Percentiles rank a stretch among this genome's conserved stretches.
These are phyloP conservation scores for Xylaria sp. DNA, from an alignment of 2,329 filamentous ascomycete genomes.

Conservation along the genomic window DNA sequence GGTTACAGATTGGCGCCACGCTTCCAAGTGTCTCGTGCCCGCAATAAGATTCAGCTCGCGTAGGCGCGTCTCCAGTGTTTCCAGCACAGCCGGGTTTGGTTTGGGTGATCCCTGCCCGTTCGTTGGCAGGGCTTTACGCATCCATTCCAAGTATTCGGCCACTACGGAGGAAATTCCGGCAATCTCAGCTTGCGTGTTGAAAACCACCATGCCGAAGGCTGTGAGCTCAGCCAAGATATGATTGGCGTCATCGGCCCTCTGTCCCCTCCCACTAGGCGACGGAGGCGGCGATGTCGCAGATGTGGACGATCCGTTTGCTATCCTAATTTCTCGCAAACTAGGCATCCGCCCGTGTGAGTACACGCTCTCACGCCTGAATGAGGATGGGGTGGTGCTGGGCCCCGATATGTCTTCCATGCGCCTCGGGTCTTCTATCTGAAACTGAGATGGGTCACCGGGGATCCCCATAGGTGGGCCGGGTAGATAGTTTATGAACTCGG, in stretches of 20 bases:
- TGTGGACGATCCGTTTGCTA: slow-evolving; percentile 27
- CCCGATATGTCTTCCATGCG: slow-evolving; percentile 26
- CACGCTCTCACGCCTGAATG: slow-evolving; percentile 24
- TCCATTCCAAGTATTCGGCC: slow-evolving; percentile 35
- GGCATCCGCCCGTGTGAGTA: slow-evolving; percentile 29
- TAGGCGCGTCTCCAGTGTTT: slow-evolving; percentile 31
- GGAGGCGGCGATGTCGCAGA: slow-evolving; percentile 25
- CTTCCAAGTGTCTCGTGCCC: slow-evolving; percentile 26
- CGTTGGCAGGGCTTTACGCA: slow-evolving; percentile 23
- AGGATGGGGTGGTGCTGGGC: slow-evolving; percentile 14
- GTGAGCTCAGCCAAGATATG: slow-evolving; percentile 34
- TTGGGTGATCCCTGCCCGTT: slow-evolving; percentile 11
- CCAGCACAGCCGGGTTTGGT: slow-evolving; percentile 25
- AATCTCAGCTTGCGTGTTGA: slow-evolving; percentile 34
- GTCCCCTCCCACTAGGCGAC: slow-evolving; percentile 20
- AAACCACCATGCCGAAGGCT: slow-evolving; percentile 32
- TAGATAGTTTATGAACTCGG: slow-evolving; percentile 29
- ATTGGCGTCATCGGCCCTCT: slow-evolving; percentile 28
- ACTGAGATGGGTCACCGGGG: slow-evolving; percentile 21
- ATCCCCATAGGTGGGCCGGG: slow-evolving; percentile 25
- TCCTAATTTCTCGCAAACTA: slow-evolving; percentile 28
- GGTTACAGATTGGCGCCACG: slow-evolving; percentile 28
- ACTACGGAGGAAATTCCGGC: slow-evolving; percentile 34
- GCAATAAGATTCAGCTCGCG: slow-evolving; percentile 31
- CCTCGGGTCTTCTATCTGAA: slow-evolving; percentile 23